Base-by-base conservation (phyloP, 192 early-diverging fungal genomes). In the Backusella parvicylindrica region DNA sequence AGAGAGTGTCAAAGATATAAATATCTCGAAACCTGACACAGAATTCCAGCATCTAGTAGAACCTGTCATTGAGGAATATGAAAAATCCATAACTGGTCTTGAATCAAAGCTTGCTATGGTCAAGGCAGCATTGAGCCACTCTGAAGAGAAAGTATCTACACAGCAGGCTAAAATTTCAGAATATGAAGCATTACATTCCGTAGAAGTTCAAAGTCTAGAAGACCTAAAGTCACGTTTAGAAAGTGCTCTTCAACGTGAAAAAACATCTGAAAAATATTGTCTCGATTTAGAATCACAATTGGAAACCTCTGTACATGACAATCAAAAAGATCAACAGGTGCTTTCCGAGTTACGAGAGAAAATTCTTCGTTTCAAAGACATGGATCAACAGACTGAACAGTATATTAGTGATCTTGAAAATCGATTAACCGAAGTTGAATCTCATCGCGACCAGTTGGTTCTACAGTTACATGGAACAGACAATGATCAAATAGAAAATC, bases 51-150 rank as follows among this genome's bases (percentile, higher is more conserved):
- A 91, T 68, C 73, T 89, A 78, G 86, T 93, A 70, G 82, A 87
- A 81, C 84, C 91, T 21, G 87, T 93, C 1, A 86, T 93, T 76
- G 86, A 91, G 56, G 92, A 92, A 67, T 91, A 92, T 73, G 89
- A 91, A 78, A 86, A 85, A 65, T 86, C 86, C 36, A 84, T 93
- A n/a, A 84, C 87, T 8, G 79, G 78, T 16, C 82, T 93, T 16
- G 91, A 93, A 69, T 81, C 73, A 30, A 84, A 93, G 75, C 74
- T 93, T 60, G 74, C 79, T 28, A 63, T 86, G 53, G 82, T 89
- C 1, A 86, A 84, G 37, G 88, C 89, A 23, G 82, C 86, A 6
- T 47, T 93, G 70, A 84, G 81, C 26, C 85, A 84, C 18, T 86
- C 89, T 16, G 85, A 87, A 31, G 71, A 82, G 26, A 82, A 86